phyloP scores from a whole-genome alignment of 495 filamentous ascomycete genomes.

The Penicillium lividum region DNA sequence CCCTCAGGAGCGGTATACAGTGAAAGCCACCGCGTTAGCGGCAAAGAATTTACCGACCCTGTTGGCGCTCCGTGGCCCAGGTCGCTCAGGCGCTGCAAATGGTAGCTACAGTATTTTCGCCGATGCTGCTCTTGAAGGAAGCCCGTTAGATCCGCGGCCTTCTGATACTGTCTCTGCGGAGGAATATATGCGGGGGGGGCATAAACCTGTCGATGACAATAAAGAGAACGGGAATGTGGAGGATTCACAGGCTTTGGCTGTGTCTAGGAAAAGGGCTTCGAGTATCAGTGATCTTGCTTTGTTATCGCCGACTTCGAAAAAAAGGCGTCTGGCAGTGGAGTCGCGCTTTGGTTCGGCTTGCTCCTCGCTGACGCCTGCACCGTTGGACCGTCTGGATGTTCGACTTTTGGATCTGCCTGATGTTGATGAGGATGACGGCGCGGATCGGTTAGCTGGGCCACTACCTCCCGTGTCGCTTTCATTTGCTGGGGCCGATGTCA shows the following conservation, averaged over 20 bases:
- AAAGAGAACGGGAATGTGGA: slow-evolving; percentile 27
- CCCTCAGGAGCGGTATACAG: slow-evolving; percentile 63
- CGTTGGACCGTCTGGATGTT: slow-evolving; percentile 36
- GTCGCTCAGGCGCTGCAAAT: slow-evolving; percentile 63
- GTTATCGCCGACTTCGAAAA: slow-evolving; percentile 61
- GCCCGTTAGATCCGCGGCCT: slow-evolving; percentile 55
- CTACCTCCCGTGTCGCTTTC: slow-evolving; percentile 48
- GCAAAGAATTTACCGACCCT: slow-evolving; percentile 69
- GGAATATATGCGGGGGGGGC: slow-evolving; percentile 34
- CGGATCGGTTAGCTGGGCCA: slow-evolving; percentile 16
- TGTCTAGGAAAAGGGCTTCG: neutral
- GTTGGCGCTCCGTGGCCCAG: slow-evolving; percentile 63
- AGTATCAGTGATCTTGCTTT: slow-evolving; percentile 41
- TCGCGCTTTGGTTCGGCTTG: slow-evolving; percentile 48
- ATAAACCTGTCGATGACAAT: slow-evolving; percentile 18
- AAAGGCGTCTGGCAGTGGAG: slow-evolving; percentile 57
- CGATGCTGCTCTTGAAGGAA: slow-evolving; percentile 58
- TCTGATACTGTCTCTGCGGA: slow-evolving; percentile 44
- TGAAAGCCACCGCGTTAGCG: slow-evolving; percentile 64
- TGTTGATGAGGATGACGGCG: slow-evolving; percentile 16
- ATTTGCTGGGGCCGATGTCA: slow-evolving; percentile 77
- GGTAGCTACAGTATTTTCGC: slow-evolving; percentile 81
- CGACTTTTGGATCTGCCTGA: slow-evolving; percentile 33
- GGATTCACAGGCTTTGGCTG: slow-evolving; percentile 25
- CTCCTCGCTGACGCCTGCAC: slow-evolving; percentile 27